Conservation (phyloP, 2,329 filamentous ascomycete species). For the Diaporthe sp. region DNA sequence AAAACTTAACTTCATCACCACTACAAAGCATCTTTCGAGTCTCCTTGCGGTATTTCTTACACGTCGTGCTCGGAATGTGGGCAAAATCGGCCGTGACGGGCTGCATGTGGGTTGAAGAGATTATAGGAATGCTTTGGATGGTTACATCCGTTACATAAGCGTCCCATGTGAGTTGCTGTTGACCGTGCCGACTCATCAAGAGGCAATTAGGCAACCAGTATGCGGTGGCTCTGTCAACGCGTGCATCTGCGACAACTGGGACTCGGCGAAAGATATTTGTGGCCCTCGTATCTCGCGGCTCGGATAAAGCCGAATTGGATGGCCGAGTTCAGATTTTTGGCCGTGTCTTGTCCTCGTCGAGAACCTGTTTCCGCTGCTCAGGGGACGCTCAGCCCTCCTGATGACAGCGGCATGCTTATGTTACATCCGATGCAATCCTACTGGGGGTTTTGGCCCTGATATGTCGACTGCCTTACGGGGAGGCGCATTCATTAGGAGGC, state of each 20-base stretch:
- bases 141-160: constrained; percentile 5
- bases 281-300: constrained; percentile 16
- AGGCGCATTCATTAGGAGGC: constrained; percentile 14
- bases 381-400: constrained; percentile 2
- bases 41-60: not conserved
- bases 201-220: not conserved
- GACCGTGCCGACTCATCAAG: not conserved
- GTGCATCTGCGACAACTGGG: not conserved
- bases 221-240: not conserved
- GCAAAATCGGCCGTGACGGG: not conserved
- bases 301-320: constrained; percentile 4
- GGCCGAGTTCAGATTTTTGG: not conserved
- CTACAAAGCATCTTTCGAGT: not conserved
- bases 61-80: not conserved
- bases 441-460: not conserved
- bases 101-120: not conserved
- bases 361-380: not conserved
- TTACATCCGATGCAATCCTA: not conserved
- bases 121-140: not conserved
- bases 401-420: not conserved
- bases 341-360: not conserved
- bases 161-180: not conserved
- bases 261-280: constrained; percentile 3
- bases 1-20: not conserved
- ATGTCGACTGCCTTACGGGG: constrained; percentile 26